Evolutionary conservation across 2,329 filamentous ascomycete species (phyloP).

Genomic region (Uncinocarpus reesii): DNA sequence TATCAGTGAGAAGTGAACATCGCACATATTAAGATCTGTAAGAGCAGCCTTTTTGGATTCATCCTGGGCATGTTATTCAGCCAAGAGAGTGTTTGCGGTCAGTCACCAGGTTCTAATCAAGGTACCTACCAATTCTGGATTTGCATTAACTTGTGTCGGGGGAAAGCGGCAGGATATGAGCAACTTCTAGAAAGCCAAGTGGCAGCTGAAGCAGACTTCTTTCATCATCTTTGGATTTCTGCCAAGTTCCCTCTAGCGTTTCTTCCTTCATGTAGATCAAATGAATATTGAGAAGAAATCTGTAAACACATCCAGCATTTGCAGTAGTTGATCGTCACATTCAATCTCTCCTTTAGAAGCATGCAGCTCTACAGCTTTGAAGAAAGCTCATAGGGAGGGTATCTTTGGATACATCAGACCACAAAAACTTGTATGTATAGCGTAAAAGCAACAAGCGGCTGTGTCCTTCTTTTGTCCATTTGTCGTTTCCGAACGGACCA

Average conservation of each 20-base stretch:
- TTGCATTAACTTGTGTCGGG: not conserved
- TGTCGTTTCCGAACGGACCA: not conserved
- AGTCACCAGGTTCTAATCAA: not conserved
- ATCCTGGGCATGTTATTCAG: conserved; percentile 12
- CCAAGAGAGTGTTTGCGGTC: not conserved
- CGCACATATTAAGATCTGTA: conserved; percentile 34
- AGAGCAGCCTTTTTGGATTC: conserved; percentile 27
- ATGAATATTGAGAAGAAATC: conserved; percentile 16
- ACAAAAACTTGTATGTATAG: conserved; percentile 18
- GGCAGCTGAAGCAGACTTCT: not conserved
- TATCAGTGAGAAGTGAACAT: conserved; percentile 30
- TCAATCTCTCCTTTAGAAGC: not conserved
- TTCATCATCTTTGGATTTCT: conserved; percentile 19
- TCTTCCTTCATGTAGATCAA: conserved; percentile 16
- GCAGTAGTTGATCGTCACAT: not conserved
- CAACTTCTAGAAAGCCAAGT: not conserved
- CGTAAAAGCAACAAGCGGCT: conserved; percentile 14
- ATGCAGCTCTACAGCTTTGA: not conserved
- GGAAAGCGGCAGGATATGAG: not conserved
- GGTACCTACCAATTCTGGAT: not conserved
- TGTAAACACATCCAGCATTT: conserved; percentile 12
- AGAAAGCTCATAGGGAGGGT: conserved; percentile 11
- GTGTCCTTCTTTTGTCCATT: not conserved
- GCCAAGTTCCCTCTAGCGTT: conserved; percentile 11
- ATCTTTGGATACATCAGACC: conserved; percentile 11